Conservation (phyloP, 2,329 filamentous ascomycete genomes). For the Arthroderma sp. region DNA sequence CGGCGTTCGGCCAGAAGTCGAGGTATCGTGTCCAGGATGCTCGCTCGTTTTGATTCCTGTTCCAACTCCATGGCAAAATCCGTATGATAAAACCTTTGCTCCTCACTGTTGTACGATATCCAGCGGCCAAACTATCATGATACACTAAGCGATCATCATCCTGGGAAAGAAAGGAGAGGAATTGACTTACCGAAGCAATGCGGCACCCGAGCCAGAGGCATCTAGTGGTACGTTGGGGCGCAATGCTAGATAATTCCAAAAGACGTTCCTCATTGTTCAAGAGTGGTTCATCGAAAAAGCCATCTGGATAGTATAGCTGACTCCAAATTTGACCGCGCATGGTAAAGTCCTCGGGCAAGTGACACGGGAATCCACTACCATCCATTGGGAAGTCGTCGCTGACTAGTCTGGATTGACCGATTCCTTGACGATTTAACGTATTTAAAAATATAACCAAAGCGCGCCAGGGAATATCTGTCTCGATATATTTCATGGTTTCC, state of each 20-base stretch:
- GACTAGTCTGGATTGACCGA: slow-evolving; percentile 24
- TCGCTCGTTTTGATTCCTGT: background rate
- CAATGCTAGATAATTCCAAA: slow-evolving; percentile 38
- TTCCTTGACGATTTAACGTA: slow-evolving; percentile 32
- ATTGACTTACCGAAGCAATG: slow-evolving; percentile 29
- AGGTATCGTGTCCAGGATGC: background rate
- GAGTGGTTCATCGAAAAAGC: slow-evolving; percentile 37
- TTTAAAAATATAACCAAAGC: slow-evolving; percentile 41
- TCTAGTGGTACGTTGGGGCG: slow-evolving; percentile 36
- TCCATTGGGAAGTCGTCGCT: slow-evolving; percentile 30
- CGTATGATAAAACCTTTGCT: slow-evolving; percentile 22
- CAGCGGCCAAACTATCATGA: slow-evolving; percentile 24
- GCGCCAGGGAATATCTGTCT: slow-evolving; percentile 38
- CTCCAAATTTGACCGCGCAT: slow-evolving; percentile 45
- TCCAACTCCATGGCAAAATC: slow-evolving; percentile 14
- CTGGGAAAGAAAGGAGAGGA: background rate
- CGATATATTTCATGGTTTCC: slow-evolving; percentile 26
- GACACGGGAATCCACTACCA: slow-evolving; percentile 27
- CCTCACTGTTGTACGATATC: slow-evolving; percentile 23
- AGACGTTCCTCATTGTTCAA: slow-evolving; percentile 43
- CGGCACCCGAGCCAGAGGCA: slow-evolving; percentile 38
- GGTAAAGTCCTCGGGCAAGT: slow-evolving; percentile 46
- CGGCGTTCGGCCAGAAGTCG: too few species aligned
- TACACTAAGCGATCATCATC: background rate
- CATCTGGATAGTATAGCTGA: slow-evolving; percentile 33